Percentiles rank a stretch among this genome's conserved stretches.
Evolutionary conservation across 768 basidiomycete species (phyloP).

Genomic region (Gautieria morchelliformis): DNA sequence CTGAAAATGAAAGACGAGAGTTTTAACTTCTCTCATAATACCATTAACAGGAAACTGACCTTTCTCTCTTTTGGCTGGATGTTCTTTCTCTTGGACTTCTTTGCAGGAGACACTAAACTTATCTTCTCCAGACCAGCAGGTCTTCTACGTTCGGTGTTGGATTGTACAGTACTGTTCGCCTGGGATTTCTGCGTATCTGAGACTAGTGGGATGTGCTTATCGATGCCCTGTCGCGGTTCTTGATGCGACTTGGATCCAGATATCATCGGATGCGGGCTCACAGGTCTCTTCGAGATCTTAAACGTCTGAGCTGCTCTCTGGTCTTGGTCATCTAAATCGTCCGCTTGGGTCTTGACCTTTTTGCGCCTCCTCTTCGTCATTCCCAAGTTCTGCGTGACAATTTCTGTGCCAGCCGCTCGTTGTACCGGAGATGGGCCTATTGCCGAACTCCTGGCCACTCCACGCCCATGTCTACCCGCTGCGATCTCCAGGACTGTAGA

Average conservation of each 20-base stretch:
- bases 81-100: not conserved
- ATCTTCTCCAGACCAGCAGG: too few relatives aligned
- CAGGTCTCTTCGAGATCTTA: too few relatives aligned
- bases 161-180: too few relatives aligned
- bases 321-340: not conserved
- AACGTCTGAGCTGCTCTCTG: too few relatives aligned
- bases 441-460: not conserved
- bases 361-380: not conserved
- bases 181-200: too few relatives aligned
- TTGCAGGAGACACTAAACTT: not conserved
- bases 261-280: too few relatives aligned
- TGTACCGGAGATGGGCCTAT: not conserved
- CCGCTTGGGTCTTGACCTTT: not conserved
- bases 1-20: not conserved
- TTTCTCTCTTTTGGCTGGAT: not conserved
- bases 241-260: too few relatives aligned
- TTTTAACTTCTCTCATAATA: not conserved
- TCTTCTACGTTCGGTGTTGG: not conserved
- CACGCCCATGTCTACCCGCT: not conserved
- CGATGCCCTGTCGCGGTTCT: too few relatives aligned
- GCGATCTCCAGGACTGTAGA: not conserved
- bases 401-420: not conserved
- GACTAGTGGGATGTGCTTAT: too few relatives aligned
- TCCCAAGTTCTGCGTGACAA: not conserved
- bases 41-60: not conserved